These are phyloP conservation scores for Scleromitrula shiraiana DNA, from an alignment of 2,329 filamentous ascomycete species.

Conservation along the genomic window DNA sequence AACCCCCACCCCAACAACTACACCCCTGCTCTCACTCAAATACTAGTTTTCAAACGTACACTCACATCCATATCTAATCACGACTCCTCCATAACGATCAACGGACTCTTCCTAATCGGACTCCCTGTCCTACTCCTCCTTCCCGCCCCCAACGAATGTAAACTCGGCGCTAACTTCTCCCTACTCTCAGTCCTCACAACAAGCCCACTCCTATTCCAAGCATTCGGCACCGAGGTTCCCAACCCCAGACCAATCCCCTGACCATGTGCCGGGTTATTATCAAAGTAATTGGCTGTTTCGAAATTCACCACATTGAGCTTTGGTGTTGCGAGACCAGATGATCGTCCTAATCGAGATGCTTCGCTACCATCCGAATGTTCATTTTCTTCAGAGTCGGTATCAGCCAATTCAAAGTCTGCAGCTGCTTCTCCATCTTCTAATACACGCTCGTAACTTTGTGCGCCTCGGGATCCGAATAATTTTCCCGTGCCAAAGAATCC, in stretches of 20 bases:
- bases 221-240: constrained; percentile 23
- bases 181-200: constrained; percentile 78
- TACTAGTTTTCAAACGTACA: neutral
- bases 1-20: too few relatives aligned
- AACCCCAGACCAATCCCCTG: constrained; percentile 23
- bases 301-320: constrained; percentile 47
- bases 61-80: constrained; percentile 2
- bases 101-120: constrained; percentile 47
- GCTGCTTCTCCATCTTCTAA: constrained; percentile 68
- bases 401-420: constrained; percentile 70
- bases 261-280: constrained; percentile 14
- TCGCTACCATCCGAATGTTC: constrained; percentile 56
- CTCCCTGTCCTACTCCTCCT: constrained; percentile 39
- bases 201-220: constrained; percentile 61
- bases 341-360: constrained; percentile 45
- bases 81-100: constrained; percentile 42
- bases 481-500: constrained; percentile 49
- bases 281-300: constrained; percentile 32
- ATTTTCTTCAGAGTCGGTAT: constrained; percentile 53
- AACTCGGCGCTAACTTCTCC: constrained; percentile 58
- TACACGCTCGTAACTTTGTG: constrained; percentile 68
- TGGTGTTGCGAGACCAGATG: constrained; percentile 62
- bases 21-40: neutral
- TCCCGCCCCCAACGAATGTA: constrained; percentile 47
- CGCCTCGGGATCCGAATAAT: constrained; percentile 52